These are phyloP conservation scores for Penicillium waksmanii DNA, from an alignment of 495 filamentous ascomycete genomes.

Conservation along the genomic window DNA sequence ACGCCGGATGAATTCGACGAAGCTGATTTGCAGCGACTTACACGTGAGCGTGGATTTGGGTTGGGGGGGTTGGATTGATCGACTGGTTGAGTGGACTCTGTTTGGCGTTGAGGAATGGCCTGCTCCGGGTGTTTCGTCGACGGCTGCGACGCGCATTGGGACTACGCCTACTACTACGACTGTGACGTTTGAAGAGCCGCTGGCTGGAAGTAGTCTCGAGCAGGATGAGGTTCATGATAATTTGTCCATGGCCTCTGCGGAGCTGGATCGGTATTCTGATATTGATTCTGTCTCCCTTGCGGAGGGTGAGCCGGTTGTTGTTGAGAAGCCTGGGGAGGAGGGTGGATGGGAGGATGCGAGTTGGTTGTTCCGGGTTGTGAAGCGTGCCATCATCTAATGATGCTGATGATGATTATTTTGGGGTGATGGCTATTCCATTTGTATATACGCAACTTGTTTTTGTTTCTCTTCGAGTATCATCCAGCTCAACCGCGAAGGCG, in stretches of 20 bases:
- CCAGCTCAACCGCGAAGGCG: too few relatives aligned
- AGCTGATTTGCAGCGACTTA: conserved; percentile 46
- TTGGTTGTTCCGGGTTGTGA: conserved; percentile 80
- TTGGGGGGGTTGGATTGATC: conserved; percentile 78
- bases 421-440: background rate
- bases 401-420: background rate
- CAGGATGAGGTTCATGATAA: conserved; percentile 12
- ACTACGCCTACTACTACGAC: conserved; percentile 55
- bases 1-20: conserved; percentile 47
- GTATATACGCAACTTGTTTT: background rate
- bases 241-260: conserved; percentile 21
- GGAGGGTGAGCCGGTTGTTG: conserved; percentile 28
- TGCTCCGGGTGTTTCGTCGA: conserved; percentile 9
- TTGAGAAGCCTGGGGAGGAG: conserved; percentile 49
- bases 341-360: conserved; percentile 81
- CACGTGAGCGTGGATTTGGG: conserved; percentile 62
- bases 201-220: background rate
- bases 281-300: conserved; percentile 33
- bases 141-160: conserved; percentile 36
- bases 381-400: conserved; percentile 66
- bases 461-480: background rate
- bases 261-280: conserved; percentile 14
- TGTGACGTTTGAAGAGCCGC: conserved; percentile 36
- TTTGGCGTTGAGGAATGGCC: conserved; percentile 71
- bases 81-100: conserved; percentile 73